A percentile compares a stretch with the other conserved stretches of the same genome.
Evolutionary conservation across 2,329 filamentous ascomycete genomes (phyloP).

Genomic region (Colletotrichum gloeosporioides): DNA sequence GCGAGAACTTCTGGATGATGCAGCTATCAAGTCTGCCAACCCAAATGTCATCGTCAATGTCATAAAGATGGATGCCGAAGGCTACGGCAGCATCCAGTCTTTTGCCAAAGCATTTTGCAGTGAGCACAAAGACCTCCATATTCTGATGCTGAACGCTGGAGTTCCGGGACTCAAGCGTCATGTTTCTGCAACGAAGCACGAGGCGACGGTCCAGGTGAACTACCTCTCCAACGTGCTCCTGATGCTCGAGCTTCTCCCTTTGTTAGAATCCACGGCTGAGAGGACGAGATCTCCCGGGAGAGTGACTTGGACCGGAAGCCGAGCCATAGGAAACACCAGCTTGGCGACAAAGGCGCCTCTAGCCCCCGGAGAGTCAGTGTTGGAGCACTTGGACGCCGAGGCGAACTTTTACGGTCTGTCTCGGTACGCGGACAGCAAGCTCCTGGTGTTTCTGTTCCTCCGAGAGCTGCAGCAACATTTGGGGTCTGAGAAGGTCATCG

Average conservation of each 20-base stretch:
- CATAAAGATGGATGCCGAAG: slow-evolving; percentile 7
- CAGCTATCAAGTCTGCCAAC: background rate
- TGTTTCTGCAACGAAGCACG: slow-evolving; percentile 21
- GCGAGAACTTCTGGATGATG: background rate
- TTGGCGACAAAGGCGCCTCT: background rate
- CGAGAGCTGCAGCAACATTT: background rate
- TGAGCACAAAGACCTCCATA: background rate
- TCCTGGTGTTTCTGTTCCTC: background rate
- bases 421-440: slow-evolving; percentile 11
- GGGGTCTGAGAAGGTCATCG: background rate
- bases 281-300: background rate
- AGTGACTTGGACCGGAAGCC: background rate
- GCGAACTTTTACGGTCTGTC: background rate
- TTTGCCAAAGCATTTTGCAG: background rate
- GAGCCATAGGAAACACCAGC: background rate
- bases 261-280: slow-evolving; percentile 13
- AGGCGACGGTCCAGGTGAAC: slow-evolving; percentile 28
- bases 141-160: slow-evolving; percentile 22
- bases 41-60: background rate
- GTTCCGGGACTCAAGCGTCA: background rate
- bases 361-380: slow-evolving; percentile 8
- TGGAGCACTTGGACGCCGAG: background rate
- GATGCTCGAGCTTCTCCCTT: slow-evolving; percentile 20
- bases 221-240: slow-evolving; percentile 31
- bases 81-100: slow-evolving; percentile 1